phyloP scores from a whole-genome alignment of 495 filamentous ascomycete species.

The Amniculicola lignicola region DNA sequence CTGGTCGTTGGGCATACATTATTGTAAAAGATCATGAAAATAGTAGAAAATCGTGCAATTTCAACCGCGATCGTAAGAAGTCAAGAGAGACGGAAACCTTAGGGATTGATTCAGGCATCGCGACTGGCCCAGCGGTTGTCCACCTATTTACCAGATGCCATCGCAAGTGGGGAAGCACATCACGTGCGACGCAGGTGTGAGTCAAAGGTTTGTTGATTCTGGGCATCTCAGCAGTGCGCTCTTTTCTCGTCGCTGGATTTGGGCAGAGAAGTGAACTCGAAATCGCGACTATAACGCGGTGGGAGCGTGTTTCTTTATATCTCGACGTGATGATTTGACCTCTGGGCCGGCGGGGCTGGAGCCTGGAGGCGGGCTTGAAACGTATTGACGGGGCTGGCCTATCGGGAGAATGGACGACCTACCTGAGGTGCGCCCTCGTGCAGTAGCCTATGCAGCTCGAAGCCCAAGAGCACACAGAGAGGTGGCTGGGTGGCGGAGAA shows the following conservation, averaged over 20 bases:
- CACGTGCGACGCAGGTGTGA: slow-evolving; percentile 41
- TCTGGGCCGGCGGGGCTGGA: slow-evolving; percentile 2
- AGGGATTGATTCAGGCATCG: slow-evolving; percentile 34
- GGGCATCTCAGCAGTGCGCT: slow-evolving; percentile 25
- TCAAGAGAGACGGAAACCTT: slow-evolving; percentile 25
- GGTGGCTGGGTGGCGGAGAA: slow-evolving; percentile 15
- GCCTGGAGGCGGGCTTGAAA: slow-evolving; percentile 31
- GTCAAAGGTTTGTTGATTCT: slow-evolving; percentile 30
- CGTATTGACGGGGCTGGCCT: slow-evolving; percentile 19
- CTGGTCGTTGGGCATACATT: slow-evolving; percentile 27
- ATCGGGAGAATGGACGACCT: slow-evolving; percentile 19
- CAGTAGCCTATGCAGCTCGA: slow-evolving; percentile 32
- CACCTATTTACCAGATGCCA: slow-evolving; percentile 26
- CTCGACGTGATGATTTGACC: slow-evolving; percentile 31
- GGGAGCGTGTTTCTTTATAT: slow-evolving; percentile 22
- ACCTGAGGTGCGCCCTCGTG: slow-evolving; percentile 10
- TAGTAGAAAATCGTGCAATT: slow-evolving; percentile 5
- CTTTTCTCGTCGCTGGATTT: slow-evolving; percentile 21
- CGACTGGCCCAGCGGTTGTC: slow-evolving; percentile 15
- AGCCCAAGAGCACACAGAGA: slow-evolving; percentile 5
- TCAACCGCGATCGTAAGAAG: slow-evolving; percentile 22
- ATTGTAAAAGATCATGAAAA: slow-evolving; percentile 14
- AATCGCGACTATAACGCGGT: slow-evolving; percentile 35
- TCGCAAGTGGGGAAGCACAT: slow-evolving; percentile 7
- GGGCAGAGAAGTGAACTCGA: slow-evolving; percentile 28